Base-by-base conservation (phyloP, 306 rosid genomes). In the Vicia sativa region DNA sequence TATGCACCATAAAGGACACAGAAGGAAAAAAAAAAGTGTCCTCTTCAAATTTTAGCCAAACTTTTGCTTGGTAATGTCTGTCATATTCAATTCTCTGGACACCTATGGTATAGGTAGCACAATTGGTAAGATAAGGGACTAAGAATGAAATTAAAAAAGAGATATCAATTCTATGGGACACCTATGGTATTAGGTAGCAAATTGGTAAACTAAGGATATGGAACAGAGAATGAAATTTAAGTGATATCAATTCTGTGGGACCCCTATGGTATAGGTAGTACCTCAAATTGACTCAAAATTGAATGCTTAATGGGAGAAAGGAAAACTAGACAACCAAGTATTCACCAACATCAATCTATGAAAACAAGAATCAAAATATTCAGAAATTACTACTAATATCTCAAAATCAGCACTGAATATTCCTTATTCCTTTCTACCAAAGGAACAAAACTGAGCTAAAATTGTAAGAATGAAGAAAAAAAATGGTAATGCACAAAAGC, bases 361-460 rank as follows among this genome's bases (percentile, higher is more conserved):
- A 8, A 60, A 68, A 26, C 11, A 70, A 58, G 26, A 74, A 73
- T 52, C 57, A 55, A 2, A 42, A 39, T 29, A 19, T 75, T 42
- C 63, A 67, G 71, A 68, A 53, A 57, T 44, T 35, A 63, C 48
- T 23, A 64, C 75, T 64, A 72, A 53, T 66, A 46, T 67, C 52
- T 72, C 77, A 72, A 70, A 55, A 68, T 68, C 60, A 79, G 67
- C 74, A 70, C 65, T 63, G 45, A 55, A 76, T 18, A 54, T 28
- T 68, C 56, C 37, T 35, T 67, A 60, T 77, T 50, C 50, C 35
- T 56, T 31, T 49, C 62, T 55, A 68, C 44, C 49, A 65, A 72
- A 72, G 66, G 48, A 72, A 41, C 42, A 53, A 59, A 43, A 55
- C 11, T 67, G 13, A 72, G 44, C 73, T 74, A 74, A 58, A 66